Base-by-base conservation (phyloP, 1,139 yeast genomes). In the Kodamaea suecica region DNA sequence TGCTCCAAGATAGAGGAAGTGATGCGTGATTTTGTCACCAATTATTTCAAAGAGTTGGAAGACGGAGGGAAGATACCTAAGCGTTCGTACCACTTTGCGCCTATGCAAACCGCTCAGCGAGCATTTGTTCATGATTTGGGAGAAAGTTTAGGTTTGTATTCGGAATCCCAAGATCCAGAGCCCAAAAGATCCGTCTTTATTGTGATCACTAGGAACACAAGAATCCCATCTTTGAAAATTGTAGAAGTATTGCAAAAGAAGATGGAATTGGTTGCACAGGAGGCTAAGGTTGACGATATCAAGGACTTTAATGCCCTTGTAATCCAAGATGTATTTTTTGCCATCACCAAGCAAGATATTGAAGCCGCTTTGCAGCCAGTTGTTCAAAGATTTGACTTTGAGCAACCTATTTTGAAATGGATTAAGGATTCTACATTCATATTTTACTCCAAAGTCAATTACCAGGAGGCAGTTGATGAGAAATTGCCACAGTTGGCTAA, bases 131-230 rank as follows among this genome's bases (percentile, higher is more conserved):
- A 81, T 49, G 78, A 78, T 38, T 53, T 88, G 30, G 82, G 90
- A 0, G 74, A 68, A 23, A 59, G 76, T 0, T 86, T 68, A 52
- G 66, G 70, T 6, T 52, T 87, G 11, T 78, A 76, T 48, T 68
- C 84, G 0, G 88, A 84, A 49, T 76, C 92, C 1, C 90, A 84
- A 47, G 96, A 86, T 53, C 75, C 75, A 2, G 96, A 86, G 44
- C 95, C 96, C 0, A 70, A 77, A 38, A 60, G 95, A 43, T 76
- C 82, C 10, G 90, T 86, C 0, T 81, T 76, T 41, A 67, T 87
- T 10, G 76, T 73, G 38, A 50, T 68, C 7, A 60, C 67, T 2
- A 61, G 67, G 31, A 52, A 53, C 38, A 43, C 78, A 0, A 45
- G 41, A 3, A 44, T 54, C 3, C 73, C 74, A 2, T 33, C 43